A percentile compares a stretch with the other conserved stretches of the same genome.
Evolutionary conservation across 1,139 yeast species (phyloP).

Genomic region (Scheffersomyces segobiensis): DNA sequence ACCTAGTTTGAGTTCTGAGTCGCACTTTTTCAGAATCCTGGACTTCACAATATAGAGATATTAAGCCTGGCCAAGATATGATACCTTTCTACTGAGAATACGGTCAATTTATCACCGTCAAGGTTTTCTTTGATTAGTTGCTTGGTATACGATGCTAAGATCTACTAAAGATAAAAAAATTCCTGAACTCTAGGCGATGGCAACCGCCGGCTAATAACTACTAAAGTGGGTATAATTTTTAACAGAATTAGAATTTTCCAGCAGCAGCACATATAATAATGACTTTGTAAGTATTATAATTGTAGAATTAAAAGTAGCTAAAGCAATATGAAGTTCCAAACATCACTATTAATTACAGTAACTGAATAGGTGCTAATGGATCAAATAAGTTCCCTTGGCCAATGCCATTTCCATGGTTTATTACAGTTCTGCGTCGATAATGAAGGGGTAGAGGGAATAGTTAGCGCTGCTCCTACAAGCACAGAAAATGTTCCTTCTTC

Average conservation of each 20-base stretch:
- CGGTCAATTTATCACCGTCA: not conserved
- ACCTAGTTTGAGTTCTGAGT: too few species aligned
- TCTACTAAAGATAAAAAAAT: not conserved
- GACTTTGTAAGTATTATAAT: not conserved
- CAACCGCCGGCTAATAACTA: not conserved
- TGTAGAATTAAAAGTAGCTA: not conserved
- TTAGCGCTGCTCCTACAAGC: slow-evolving; percentile 25
- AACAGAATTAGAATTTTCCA: too few species aligned
- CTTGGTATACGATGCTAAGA: not conserved
- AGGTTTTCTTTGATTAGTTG: not conserved
- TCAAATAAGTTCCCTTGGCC: not conserved
- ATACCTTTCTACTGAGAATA: too few species aligned
- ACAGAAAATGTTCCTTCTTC: slow-evolving; percentile 18
- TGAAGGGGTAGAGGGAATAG: slow-evolving; percentile 27
- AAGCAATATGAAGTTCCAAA: not conserved
- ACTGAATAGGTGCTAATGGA: not conserved
- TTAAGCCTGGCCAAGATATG: not conserved
- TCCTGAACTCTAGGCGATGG: not conserved
- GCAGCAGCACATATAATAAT: too few species aligned
- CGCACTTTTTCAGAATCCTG: not conserved
- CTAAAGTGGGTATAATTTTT: not conserved
- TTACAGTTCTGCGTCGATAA: slow-evolving; percentile 24
- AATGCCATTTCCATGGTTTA: slow-evolving; percentile 29
- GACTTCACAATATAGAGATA: not conserved
- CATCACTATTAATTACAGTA: not conserved